These are phyloP conservation scores for Tilletia horrida DNA, from an alignment of 1,284 basidiomycete genomes.

Conservation along the genomic window DNA sequence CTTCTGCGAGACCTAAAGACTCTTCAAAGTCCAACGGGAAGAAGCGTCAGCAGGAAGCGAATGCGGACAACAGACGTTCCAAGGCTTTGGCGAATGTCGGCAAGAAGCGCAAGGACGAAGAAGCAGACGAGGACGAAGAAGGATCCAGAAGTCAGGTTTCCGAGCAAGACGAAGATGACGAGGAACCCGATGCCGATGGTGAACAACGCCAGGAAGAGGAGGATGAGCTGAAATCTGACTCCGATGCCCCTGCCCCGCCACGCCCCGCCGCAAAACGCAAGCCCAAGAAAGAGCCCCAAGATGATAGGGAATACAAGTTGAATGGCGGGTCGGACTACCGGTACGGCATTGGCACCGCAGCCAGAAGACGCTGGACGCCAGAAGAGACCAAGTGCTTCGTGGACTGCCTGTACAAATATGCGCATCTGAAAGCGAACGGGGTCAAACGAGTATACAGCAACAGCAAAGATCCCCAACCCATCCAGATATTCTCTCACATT, in stretches of 20 bases:
- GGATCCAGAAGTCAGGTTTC: not conserved
- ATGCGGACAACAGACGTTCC: not conserved
- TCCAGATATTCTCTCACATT: conserved; percentile 32
- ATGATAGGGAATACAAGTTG: not conserved
- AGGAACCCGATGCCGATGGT: not conserved
- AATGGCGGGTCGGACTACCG: not conserved
- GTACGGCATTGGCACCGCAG: not conserved
- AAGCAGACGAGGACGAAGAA: not conserved
- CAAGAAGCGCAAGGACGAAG: not conserved
- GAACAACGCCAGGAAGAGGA: conserved; percentile 1
- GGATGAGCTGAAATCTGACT: not conserved
- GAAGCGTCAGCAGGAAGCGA: not conserved
- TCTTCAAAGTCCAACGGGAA: not conserved
- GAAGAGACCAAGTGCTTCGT: conserved; percentile 9
- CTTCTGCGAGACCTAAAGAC: not conserved
- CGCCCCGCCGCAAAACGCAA: no score
- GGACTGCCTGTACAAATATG: not conserved
- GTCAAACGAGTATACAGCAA: not conserved
- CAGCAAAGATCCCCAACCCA: conserved; percentile 17
- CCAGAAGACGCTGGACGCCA: not conserved
- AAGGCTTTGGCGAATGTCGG: not conserved
- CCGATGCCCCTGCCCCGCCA: not conserved
- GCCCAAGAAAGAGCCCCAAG: not conserved
- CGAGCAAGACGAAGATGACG: not conserved
- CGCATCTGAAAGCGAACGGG: not conserved